Base-by-base conservation (phyloP, 805 yeast species). In the Zygoascus biomembranicola region DNA sequence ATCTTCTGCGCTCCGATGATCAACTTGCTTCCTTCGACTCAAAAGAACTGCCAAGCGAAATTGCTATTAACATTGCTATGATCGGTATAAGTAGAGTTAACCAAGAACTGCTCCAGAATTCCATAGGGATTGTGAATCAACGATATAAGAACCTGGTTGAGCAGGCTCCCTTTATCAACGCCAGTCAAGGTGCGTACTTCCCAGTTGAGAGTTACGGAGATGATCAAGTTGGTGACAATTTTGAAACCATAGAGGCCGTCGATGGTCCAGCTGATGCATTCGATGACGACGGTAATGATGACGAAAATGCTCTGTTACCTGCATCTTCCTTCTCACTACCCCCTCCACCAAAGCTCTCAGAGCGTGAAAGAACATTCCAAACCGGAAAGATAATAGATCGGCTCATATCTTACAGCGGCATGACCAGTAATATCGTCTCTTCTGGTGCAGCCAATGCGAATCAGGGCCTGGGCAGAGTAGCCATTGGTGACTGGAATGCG, bases 1-100 rank as follows among this genome's bases (percentile, higher is more conserved):
- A 84, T 28, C 74, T 92, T 55, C 82, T 85, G 13, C 81, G 79
- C 42, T 71, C 81, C 32, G 69, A 72, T 43, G 81, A 84, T 62
- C 82, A 83, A 49, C 70, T 87, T 54, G 76, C 80, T 32, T 76
- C 76, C 41, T 85, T 88, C 63, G 92, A 92, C 65, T 78, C 88
- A 52, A 75, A 87, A 1, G 71, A 79, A 9, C 71, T 94, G 8
- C 85, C 94, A 5, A 77, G 77, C 20, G 80, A 81, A 50, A 73
- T 85, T 0, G 76, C 90, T 53, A 77, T 76, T 20, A 76, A 79
- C 46, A 83, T 84, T 77, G 87, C 84, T 14, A 71, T 79, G 53
- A 77, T 79, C 1, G 89, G 96, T 0, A 72, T 94, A 53, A 71
- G 75, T 16, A 77, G 77, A 44, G 78, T 80, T 0, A 77, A 79